Base-by-base conservation (phyloP, 129 eudicot species). In the Flaveria trinervia region DNA sequence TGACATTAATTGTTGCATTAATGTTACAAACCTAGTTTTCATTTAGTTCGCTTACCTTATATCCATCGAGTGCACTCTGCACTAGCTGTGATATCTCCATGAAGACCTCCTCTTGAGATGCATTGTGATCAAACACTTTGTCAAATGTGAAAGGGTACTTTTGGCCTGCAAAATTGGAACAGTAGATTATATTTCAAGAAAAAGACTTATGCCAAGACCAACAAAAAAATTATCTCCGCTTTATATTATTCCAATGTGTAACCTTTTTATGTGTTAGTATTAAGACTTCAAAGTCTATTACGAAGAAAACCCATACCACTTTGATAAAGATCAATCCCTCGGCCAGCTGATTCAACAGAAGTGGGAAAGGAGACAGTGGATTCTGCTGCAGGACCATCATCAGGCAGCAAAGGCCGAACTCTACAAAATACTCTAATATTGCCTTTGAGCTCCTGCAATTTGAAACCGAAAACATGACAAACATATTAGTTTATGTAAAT, bases 11-110 rank as follows among this genome's bases (percentile, higher is more conserved):
- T 22, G 10, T 20, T 3, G 28, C 17, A 16, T n/a, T 65, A 28
- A 64, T 30, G 69, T 41, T 41, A 10, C 18, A 2, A 9, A 9
- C 51, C 49, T 25, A 23, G 10, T 54, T 20, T 36, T 48, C 22
- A 28, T 30, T 11, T 45, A 28, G 60, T 28, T 70, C 46, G 7
- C 39, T 55, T 2, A 88, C 93, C 93, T 89, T 89, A 59, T 89
- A 89, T 23, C 93, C 93, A 71, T 89, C 93, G 1, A 89, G 87
- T 4, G 93, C 93, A 74, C 93, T 89, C 69, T 89, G 93, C 30
- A 89, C 90, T 7, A 89, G 68, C 70, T 89, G 93, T n/a, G 90
- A 86, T 72, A 89, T 89, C 67, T 89, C 93, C 82, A 79, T 84
- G 61, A 89, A 89, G 2, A 89, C 90, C 8, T 86, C 90, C 18